Percentiles rank a stretch among this genome's conserved stretches.
Conservation (phyloP, 1,284 basidiomycete genomes). For the Trametes polyzona region DNA sequence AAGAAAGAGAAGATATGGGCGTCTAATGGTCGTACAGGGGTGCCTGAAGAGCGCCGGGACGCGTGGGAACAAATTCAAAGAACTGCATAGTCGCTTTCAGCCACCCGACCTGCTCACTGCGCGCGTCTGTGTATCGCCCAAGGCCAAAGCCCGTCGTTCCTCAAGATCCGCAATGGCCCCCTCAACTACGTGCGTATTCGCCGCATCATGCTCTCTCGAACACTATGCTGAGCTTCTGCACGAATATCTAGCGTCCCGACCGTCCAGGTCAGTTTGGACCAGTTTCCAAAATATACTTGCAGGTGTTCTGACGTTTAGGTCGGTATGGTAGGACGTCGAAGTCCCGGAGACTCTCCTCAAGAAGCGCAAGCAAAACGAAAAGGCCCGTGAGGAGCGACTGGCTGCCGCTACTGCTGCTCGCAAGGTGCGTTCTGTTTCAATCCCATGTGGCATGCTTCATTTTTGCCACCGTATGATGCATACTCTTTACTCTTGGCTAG, state of each 20-base stretch:
- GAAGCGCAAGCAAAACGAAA: slow-evolving; percentile 99
- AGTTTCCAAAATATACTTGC: neutral
- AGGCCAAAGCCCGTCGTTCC: slow-evolving; percentile 35
- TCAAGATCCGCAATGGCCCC: slow-evolving; percentile 42
- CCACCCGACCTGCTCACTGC: slow-evolving; percentile 30
- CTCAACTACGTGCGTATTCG: slow-evolving; percentile 40
- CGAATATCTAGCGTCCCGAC: slow-evolving; percentile 57
- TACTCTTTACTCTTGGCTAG: slow-evolving; percentile 81
- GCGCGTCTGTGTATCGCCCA: slow-evolving; percentile 25
- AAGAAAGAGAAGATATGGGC: neutral
- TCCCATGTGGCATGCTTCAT: slow-evolving; percentile 10
- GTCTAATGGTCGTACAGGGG: neutral
- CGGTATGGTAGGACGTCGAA: slow-evolving; percentile 72
- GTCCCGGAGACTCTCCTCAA: slow-evolving; percentile 99
- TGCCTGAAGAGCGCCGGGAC: neutral
- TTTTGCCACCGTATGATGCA: slow-evolving; percentile 75
- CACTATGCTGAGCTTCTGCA: slow-evolving; percentile 2
- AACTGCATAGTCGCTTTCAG: slow-evolving; percentile 37
- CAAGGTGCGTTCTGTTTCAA: slow-evolving; percentile 72
- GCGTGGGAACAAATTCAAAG: slow-evolving; percentile 31
- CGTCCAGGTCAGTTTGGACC: slow-evolving; percentile 61
- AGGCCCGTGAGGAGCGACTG: slow-evolving; percentile 95
- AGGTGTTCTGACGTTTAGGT: slow-evolving; percentile 17
- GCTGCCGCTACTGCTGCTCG: slow-evolving; percentile 85
- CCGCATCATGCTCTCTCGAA: slow-evolving; percentile 2